Evolutionary conservation across 768 basidiomycete genomes (phyloP).

Genomic region (Lactarius sp.): DNA sequence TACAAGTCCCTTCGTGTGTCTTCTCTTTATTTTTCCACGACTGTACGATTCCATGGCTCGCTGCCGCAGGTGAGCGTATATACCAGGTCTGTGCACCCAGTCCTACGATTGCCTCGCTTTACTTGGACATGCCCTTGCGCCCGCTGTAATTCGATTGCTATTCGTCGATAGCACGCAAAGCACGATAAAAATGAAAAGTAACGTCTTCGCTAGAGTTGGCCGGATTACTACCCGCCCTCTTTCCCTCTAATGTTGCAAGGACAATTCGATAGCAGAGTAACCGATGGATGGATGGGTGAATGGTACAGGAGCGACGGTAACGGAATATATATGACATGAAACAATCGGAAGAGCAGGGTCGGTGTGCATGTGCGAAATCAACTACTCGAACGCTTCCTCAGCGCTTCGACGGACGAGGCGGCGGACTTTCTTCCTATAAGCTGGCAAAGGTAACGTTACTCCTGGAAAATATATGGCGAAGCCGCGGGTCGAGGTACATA

Average conservation of each 20-base stretch:
- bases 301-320: slow-evolving; percentile 10
- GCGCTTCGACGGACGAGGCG: slow-evolving; percentile 81
- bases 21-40: slow-evolving; percentile 17
- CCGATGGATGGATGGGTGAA: neutral
- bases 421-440: slow-evolving; percentile 94
- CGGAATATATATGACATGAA: slow-evolving; percentile 13
- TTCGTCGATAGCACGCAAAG: neutral
- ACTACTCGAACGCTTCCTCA: slow-evolving; percentile 78
- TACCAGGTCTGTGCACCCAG: slow-evolving; percentile 12
- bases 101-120: neutral
- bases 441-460: slow-evolving; percentile 38
- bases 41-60: slow-evolving; percentile 17
- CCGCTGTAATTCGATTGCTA: neutral
- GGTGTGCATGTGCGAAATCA: neutral
- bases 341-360: neutral
- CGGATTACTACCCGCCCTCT: neutral
- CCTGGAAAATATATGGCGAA: neutral
- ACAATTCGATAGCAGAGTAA: slow-evolving; percentile 13
- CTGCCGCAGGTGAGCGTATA: slow-evolving; percentile 18
- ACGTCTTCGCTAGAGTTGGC: neutral
- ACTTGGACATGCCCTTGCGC: neutral
- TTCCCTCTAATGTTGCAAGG: neutral
- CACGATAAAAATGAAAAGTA: neutral
- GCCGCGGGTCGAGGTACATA: slow-evolving; percentile 32
- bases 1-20: slow-evolving; percentile 4